A percentile compares a stretch with the other conserved stretches of the same genome.
Conservation (phyloP, 208 protist genomes). For the Leishmania martiniquensis region DNA sequence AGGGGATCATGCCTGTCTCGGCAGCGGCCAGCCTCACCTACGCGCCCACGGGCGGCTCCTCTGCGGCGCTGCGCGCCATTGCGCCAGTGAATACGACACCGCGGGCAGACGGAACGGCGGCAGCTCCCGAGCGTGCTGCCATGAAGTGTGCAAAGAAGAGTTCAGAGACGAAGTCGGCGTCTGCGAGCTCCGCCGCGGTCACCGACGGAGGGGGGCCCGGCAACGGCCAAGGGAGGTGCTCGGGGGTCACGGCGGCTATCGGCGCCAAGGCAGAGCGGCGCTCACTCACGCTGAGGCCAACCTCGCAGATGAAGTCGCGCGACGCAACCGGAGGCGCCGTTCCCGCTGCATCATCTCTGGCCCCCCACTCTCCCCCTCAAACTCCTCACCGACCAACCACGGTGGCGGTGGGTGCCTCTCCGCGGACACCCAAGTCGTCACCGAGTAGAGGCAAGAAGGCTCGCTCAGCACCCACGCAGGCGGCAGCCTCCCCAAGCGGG, state of each 20-base stretch:
- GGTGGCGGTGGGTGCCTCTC: background rate
- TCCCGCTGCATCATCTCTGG: background rate
- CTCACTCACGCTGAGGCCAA: background rate
- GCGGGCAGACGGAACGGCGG: background rate
- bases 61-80: background rate
- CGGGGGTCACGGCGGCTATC: background rate
- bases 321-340: background rate
- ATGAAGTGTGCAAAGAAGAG: background rate
- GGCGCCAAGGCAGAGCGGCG: background rate
- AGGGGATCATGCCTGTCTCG: background rate
- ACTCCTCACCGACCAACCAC: slow-evolving; percentile 1
- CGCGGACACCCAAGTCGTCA: slow-evolving; percentile 4
- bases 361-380: background rate
- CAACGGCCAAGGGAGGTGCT: background rate
- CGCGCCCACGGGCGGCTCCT: background rate
- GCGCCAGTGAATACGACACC: slow-evolving; percentile 1
- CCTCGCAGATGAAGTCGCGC: background rate
- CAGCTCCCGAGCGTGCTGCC: background rate
- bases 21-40: background rate
- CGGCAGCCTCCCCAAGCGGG: slow-evolving; percentile 2
- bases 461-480: background rate
- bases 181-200: background rate
- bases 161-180: background rate
- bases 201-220: background rate
- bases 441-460: background rate